Base-by-base conservation (phyloP, 164 flowering plant genomes). In the Macadamia integrifolia region DNA sequence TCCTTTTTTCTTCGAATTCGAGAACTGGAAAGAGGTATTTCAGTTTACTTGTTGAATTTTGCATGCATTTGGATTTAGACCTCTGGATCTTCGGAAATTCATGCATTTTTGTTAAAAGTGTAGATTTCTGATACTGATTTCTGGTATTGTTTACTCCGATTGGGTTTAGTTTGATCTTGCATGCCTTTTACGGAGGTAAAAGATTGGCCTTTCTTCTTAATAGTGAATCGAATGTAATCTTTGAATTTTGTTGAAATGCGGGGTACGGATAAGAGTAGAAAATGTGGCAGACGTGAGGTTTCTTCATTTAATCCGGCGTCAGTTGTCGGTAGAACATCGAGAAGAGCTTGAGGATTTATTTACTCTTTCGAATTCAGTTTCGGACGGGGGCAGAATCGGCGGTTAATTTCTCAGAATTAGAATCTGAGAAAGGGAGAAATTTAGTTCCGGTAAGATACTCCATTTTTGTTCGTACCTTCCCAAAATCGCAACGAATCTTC, bases 161-260 rank as follows among this genome's bases (percentile, higher is more conserved):
- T 53, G 13, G 6, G 57, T 17, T 11, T 17, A 2, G 17, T 53
- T 53, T 53, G 18, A 14, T 53, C 18, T 53, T 53, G 6, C 1
- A 14, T 53, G 1, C 18, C 18, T 49, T 53, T 14, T 53, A 17
- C 57, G 18, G 15, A 53, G 57, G 3, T 53, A 3, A 14, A 14
- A 53, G 18, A 14, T 53, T 14, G 3, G 17, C 1, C 15, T 14
- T 1, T 53, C 18, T 53, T 53, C 6, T 53, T 53, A 14, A 53
- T 29, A 29, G n/a, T 56, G 35, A 61, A 56, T 40, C 32, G 35
- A 53, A 32, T 28, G 70, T 65, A 62, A 53, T 72, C 66, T 30
- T 30, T 56, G 13, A 9, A 31, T 13, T 40, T 44, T 4, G 31
- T 7, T n/a, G 35, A 52, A 66, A 61, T 13, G 61, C 28, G 29